These are phyloP conservation scores for Dryas alaskensis DNA, from an alignment of 306 rosid species.

Conservation along the genomic window DNA sequence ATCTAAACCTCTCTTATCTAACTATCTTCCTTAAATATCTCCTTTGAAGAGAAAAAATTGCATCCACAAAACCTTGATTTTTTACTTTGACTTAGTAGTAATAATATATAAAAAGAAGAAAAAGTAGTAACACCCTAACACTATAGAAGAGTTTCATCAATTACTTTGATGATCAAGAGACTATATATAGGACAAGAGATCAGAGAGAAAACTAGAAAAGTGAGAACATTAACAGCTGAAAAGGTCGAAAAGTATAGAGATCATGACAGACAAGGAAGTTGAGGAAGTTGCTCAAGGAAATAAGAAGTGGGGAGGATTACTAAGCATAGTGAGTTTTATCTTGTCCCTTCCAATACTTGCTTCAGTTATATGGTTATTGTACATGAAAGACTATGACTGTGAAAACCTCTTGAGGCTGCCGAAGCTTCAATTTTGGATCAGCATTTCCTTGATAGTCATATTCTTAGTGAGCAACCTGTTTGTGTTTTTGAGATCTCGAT, in stretches of 20 bases:
- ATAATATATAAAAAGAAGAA: not conserved
- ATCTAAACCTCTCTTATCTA: no score
- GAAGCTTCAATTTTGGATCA: constrained; percentile 12
- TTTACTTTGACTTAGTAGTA: not conserved
- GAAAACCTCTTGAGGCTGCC: constrained; percentile 22
- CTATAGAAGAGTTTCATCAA: no score
- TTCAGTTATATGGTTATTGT: constrained; percentile 27
- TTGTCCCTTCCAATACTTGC: constrained; percentile 30
- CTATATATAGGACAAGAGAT: no score
- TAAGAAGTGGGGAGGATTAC: not conserved
- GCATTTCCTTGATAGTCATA: constrained; percentile 6
- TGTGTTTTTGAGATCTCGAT: constrained; percentile 11
- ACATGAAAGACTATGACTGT: constrained; percentile 24
- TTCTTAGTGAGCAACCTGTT: constrained; percentile 24
- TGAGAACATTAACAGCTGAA: no score
- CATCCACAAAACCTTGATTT: no score
- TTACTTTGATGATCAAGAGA: no score
- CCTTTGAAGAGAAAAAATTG: no score
- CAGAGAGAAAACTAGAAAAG: no score
- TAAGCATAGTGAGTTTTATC: constrained; percentile 8
- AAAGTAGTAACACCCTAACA: not conserved
- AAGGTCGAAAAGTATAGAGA: no score
- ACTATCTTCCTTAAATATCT: no score
- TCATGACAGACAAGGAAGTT: not conserved
- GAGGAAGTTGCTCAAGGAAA: not conserved